Base-by-base conservation (phyloP, 225 moss, liverwort and hornwort species). In the Pseudoscleropodium purum region DNA sequence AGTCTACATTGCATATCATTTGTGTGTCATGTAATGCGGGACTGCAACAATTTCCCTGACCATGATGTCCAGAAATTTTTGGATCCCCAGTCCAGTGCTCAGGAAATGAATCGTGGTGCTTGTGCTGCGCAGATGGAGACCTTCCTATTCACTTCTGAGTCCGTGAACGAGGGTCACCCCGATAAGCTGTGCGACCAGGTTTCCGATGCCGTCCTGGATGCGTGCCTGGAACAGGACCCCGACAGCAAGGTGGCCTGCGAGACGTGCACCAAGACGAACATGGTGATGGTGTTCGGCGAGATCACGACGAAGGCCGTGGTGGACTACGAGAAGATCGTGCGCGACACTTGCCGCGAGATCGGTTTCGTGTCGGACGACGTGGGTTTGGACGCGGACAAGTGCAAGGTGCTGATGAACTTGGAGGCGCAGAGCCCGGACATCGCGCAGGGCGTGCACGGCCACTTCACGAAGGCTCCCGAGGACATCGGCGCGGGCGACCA, bases 221-320 rank as follows among this genome's bases (percentile, higher is more conserved):
- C 97, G 19, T 96, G 97, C 94, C 92, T 97, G 23, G 97, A 94
- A 91, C 96, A 97, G 90, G 97, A 96, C 88, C 94, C 95, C 10
- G 97, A 97, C 45, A 97, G 97, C 94, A 97, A 97, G 91, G 97
- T 97, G 30, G 97, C 97, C 4, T 97, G 97, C 93, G 97, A 97
- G 92, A 97, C 97, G 10, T 97, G 97, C 94, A 97, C 97, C 18
- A 97, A 97, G 94, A 96, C 97, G 1, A 96, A 97, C 92, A 97
- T 97, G 97, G 97, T 97, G 87, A 97, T 97, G 97, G 97, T 97
- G 75, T 97, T 97, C 84, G 97, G 97, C 1, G 97, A 97, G 94
- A 97, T 97, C 91, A 97, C 97, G 16, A 97, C 96, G 13, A 97
- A 97, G 94, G 97, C 97, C 5, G 90, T 90, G 87, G 94, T 96